A percentile compares a stretch with the other conserved stretches of the same genome.
Conservation (phyloP, 345 rosid genomes). For the Psidium friedrichsthalianum region DNA sequence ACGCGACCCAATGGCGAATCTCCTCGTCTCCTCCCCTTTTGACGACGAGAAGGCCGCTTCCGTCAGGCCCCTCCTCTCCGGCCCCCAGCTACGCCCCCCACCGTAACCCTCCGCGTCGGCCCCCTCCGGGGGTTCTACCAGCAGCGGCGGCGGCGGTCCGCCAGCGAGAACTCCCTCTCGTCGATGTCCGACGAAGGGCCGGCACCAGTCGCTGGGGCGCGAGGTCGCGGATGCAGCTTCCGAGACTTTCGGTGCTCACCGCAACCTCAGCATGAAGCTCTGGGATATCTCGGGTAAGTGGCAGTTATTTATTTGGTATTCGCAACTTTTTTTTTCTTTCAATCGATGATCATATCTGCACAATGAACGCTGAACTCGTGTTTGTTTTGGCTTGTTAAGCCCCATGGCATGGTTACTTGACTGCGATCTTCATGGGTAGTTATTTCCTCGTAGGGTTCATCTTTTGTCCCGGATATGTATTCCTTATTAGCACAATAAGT, state of each 20-base stretch:
- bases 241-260: constrained; percentile 53
- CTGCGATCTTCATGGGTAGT: background rate
- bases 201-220: constrained; percentile 22
- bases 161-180: constrained; percentile 48
- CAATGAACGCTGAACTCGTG: background rate
- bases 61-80: constrained; percentile 40
- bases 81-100: constrained; percentile 29
- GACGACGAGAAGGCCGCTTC: constrained; percentile 23
- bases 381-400: background rate
- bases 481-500: background rate
- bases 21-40: constrained; percentile 40
- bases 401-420: background rate
- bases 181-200: constrained; percentile 21
- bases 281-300: constrained; percentile 62
- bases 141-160: constrained; percentile 46
- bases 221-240: constrained; percentile 58
- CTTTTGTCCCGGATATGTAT: background rate
- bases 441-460: background rate
- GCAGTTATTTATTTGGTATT: background rate
- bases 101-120: background rate
- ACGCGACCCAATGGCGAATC: constrained; percentile 24
- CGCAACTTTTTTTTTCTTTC: background rate
- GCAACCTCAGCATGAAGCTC: constrained; percentile 59
- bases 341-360: background rate
- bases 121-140: constrained; percentile 16